Evolutionary conservation across 2,329 filamentous ascomycete species (phyloP), one percentile per base, ranked within the genome.

Genomic region (Aspergillus versicolor): DNA sequence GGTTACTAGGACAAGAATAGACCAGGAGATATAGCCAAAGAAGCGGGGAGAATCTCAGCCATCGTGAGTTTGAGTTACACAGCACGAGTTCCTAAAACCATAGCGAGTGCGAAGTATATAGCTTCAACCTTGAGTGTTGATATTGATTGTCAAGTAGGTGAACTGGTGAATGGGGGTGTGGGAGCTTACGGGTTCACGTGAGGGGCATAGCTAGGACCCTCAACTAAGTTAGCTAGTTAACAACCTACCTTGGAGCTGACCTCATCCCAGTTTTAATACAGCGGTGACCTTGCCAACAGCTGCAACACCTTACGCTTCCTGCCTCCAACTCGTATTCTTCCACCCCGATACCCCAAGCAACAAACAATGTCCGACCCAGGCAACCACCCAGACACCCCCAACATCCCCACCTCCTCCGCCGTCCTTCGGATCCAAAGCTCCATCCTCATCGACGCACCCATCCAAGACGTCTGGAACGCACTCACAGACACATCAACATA

Each of bases 401-500:
- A 62, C 58, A 74, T 76, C 58, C 53, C 65, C 30, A 62, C 66
- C 37, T 62, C 65, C 12, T 57, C 68, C 34, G 70, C 73, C 42
- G 58, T 63, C 45, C 61, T 72, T 42, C 65, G 70, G 59, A 57
- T 72, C 56, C 64, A 70, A 54, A 71, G 70, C 65, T 69, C 73
- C 51, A 71, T 64, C 44, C 61, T 65, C 32, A 78, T 80, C 65
- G 63, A 68, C 43, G 78, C 77, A 2, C 71, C 77, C 8, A 69
- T 77, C 3, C 61, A 71, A 21, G 64, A 70, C n/a, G 75, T 80
- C 58, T 79, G 78, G 71, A 67, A 75, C 22, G 70, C 72, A 8
- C 65, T 81, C 4, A 70, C 76, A 48, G 71, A 81, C 64, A 76
- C 77, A 27, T 74, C 76, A 21, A 76, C 73, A 50, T 81, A 75